Percentiles rank a stretch among this genome's conserved stretches.
phyloP scores from a whole-genome alignment of 2,329 filamentous ascomycete genomes.

The Ophiostoma pallidulum region DNA sequence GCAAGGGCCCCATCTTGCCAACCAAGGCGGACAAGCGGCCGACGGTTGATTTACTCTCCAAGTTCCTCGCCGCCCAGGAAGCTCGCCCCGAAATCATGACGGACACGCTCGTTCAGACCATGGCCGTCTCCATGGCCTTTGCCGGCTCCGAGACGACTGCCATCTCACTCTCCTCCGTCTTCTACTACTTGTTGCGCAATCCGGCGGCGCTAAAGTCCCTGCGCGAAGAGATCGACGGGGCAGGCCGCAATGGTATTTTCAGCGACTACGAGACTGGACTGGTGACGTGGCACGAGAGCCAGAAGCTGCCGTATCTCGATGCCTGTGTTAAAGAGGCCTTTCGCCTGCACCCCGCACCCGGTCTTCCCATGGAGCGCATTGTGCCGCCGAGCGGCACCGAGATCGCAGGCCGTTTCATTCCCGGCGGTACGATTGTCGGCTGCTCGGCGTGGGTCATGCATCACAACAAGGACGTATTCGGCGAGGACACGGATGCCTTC shows the following conservation, averaged over 20 bases:
- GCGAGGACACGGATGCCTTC: slow-evolving; percentile 54
- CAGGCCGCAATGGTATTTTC: slow-evolving; percentile 42
- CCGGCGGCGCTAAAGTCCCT: slow-evolving; percentile 45
- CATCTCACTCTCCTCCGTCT: slow-evolving; percentile 60
- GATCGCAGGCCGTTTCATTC: slow-evolving; percentile 52
- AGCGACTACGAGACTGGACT: slow-evolving; percentile 44
- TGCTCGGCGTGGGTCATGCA: slow-evolving; percentile 70
- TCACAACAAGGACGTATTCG: slow-evolving; percentile 57
- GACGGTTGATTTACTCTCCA: slow-evolving; percentile 55
- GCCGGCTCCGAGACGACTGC: slow-evolving; percentile 74
- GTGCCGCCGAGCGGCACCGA: slow-evolving; percentile 56
- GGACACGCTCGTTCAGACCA: slow-evolving; percentile 58
- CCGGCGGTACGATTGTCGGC: slow-evolving; percentile 64
- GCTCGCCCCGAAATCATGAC: slow-evolving; percentile 63
- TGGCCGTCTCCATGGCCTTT: slow-evolving; percentile 62
- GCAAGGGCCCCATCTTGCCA: slow-evolving; percentile 30
- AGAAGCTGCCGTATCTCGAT: slow-evolving; percentile 65
- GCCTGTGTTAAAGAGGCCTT: slow-evolving; percentile 72
- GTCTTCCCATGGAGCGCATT: slow-evolving; percentile 63
- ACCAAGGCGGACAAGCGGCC: slow-evolving; percentile 29
- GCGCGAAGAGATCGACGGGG: slow-evolving; percentile 53
- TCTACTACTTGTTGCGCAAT: slow-evolving; percentile 64
- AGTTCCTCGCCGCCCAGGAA: slow-evolving; percentile 60
- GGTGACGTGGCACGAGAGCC: slow-evolving; percentile 60
- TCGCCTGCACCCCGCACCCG: slow-evolving; percentile 64